Conservation (phyloP, 164 flowering plant genomes). For the Platanus orientalis region DNA sequence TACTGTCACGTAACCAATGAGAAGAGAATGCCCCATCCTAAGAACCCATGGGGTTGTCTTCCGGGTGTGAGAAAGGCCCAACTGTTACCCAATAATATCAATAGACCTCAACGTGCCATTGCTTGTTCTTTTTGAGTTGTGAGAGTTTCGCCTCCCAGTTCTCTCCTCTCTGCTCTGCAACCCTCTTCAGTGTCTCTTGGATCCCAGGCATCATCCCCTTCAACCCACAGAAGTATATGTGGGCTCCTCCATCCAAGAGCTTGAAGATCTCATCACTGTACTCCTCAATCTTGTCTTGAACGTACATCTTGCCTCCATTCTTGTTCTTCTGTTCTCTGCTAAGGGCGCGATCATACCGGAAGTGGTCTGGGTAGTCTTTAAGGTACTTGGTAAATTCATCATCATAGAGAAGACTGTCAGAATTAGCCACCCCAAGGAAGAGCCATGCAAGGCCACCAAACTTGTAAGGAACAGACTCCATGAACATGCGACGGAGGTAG, state of each 20-base stretch:
- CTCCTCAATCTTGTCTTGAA: conserved; percentile 96
- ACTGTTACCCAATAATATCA: conserved; percentile 19
- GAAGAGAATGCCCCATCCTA: not conserved
- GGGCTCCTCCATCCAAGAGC: conserved; percentile 85
- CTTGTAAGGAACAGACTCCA: conserved; percentile 83
- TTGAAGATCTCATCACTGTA: conserved; percentile 92
- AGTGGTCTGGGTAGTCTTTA: conserved; percentile 70
- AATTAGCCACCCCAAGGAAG: conserved; percentile 94
- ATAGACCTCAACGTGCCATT: conserved; percentile 99
- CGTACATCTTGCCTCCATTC: conserved; percentile 96
- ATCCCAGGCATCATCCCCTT: conserved; percentile 99
- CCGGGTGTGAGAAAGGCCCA: not conserved
- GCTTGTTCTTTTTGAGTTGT: conserved; percentile 89
- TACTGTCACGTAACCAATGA: not conserved
- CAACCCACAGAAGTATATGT: conserved; percentile 95
- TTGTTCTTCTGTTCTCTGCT: conserved; percentile 92
- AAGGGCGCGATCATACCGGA: conserved; percentile 75
- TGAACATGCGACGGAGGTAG: conserved; percentile 97
- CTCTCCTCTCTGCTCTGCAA: conserved; percentile 85
- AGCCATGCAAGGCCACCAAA: conserved; percentile 97
- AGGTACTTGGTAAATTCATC: conserved; percentile 81
- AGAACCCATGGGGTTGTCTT: not conserved
- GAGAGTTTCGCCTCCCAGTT: conserved; percentile 88
- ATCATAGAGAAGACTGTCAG: conserved; percentile 89
- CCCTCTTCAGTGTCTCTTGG: conserved; percentile 86